phyloP scores from a whole-genome alignment of 139 green algal species.

The Astrephomene gubernaculifera region DNA sequence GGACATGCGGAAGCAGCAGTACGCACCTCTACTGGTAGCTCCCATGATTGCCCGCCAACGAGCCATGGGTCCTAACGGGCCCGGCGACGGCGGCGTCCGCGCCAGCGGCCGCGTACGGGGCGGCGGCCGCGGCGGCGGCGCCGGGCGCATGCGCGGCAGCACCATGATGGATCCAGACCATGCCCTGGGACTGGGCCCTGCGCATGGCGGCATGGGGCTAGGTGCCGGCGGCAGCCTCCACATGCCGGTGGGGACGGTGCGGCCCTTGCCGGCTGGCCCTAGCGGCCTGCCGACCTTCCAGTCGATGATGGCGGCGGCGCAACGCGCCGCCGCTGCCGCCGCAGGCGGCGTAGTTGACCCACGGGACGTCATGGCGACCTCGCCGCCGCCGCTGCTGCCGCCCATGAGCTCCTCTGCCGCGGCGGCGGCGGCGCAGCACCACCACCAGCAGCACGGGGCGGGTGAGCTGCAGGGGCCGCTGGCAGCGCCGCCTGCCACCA shows the following conservation, averaged over 20 bases:
- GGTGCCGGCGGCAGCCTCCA: background rate
- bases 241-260: background rate
- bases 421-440: background rate
- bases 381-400: slow-evolving; percentile 21
- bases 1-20: slow-evolving; percentile 46
- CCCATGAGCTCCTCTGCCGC: background rate
- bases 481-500: background rate
- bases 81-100: slow-evolving; percentile 9
- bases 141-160: background rate
- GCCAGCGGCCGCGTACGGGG: background rate
- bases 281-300: slow-evolving; percentile 2
- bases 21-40: slow-evolving; percentile 45
- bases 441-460: background rate
- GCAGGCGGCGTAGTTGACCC: background rate
- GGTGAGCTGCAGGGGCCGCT: background rate
- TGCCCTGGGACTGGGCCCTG: background rate
- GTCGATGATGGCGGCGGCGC: slow-evolving; percentile 5
- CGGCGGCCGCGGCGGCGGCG: background rate
- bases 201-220: background rate
- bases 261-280: background rate
- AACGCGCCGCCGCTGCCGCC: background rate
- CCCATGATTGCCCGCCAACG: slow-evolving; percentile 28
- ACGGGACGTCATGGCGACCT: background rate
- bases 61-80: background rate
- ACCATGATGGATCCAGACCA: background rate